Evolutionary conservation across 108 stramenopile genomes (phyloP).

Genomic region (Skeletonema potamos): DNA sequence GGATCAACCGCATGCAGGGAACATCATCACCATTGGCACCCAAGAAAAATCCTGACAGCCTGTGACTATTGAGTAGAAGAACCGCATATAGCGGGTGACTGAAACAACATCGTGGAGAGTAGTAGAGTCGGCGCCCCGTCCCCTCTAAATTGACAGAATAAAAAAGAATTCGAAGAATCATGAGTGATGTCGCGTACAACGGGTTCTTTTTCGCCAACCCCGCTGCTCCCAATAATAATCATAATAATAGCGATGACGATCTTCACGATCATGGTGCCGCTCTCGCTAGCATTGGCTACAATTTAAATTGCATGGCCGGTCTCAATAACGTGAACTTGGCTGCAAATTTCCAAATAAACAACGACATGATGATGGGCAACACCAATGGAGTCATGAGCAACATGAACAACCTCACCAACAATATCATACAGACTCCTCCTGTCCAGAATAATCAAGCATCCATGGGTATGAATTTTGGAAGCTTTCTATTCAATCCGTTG

Average conservation of each 20-base stretch:
- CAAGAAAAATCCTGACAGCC: too few species aligned
- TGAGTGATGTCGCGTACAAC: constrained; percentile 9
- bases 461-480: constrained; percentile 2
- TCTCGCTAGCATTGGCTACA: background rate
- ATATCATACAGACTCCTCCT: background rate
- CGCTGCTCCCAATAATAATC: background rate
- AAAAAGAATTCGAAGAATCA: background rate
- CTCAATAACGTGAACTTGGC: constrained; percentile 1
- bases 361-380: background rate
- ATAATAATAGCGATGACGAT: background rate
- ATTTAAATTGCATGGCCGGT: background rate
- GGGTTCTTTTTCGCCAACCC: constrained; percentile 18
- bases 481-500: constrained; percentile 23
- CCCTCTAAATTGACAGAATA: too few species aligned
- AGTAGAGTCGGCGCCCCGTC: background rate
- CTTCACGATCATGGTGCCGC: background rate
- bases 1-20: too few species aligned
- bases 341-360: constrained; percentile 6
- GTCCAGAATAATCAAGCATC: background rate
- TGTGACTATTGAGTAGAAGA: too few species aligned
- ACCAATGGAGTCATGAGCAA: constrained; percentile 1
- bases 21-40: too few species aligned
- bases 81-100: too few species aligned
- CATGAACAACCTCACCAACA: background rate
- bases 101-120: too few species aligned